Evolutionary conservation across 331 rosid species (phyloP).

Genomic region (Rhamnella rubrinervis): DNA sequence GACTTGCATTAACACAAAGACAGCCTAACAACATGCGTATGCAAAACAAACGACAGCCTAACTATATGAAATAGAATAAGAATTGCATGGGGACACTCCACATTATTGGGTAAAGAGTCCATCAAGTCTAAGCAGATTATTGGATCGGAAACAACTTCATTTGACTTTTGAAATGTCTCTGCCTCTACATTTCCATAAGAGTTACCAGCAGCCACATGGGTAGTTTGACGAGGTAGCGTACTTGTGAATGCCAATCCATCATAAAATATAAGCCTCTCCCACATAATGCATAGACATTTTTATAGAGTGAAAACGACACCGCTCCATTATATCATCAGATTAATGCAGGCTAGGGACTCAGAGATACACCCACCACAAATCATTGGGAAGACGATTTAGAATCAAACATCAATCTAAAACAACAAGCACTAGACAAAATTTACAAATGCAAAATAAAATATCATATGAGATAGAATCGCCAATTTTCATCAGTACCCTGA

Average conservation of each 20-base stretch:
- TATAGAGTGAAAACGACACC: constrained; percentile 20
- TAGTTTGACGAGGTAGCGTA: constrained; percentile 24
- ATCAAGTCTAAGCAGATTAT: constrained; percentile 28
- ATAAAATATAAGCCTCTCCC: constrained; percentile 15
- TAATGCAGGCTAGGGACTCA: constrained; percentile 27
- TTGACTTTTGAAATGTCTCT: constrained; percentile 37
- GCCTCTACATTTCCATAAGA: constrained; percentile 26
- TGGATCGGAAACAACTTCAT: constrained; percentile 26
- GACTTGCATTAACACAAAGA: constrained; percentile 36
- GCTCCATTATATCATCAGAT: constrained; percentile 3
- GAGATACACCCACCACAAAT: constrained; percentile 17
- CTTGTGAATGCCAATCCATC: constrained; percentile 7
- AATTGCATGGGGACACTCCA: constrained; percentile 10
- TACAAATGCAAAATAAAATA: background rate
- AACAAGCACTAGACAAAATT: constrained; percentile 2
- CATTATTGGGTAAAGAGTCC: constrained; percentile 24
- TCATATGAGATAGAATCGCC: background rate
- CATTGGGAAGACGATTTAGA: background rate
- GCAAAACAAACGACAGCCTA: background rate
- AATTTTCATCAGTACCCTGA: constrained; percentile 16
- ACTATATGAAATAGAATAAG: constrained; percentile 14
- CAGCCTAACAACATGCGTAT: constrained; percentile 30
- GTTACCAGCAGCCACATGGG: constrained; percentile 22
- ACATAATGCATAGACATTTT: constrained; percentile 24
- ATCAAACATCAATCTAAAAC: constrained; percentile 15